Conservation (phyloP, 2,329 filamentous ascomycete genomes). For the Aspergillus fischeri region DNA sequence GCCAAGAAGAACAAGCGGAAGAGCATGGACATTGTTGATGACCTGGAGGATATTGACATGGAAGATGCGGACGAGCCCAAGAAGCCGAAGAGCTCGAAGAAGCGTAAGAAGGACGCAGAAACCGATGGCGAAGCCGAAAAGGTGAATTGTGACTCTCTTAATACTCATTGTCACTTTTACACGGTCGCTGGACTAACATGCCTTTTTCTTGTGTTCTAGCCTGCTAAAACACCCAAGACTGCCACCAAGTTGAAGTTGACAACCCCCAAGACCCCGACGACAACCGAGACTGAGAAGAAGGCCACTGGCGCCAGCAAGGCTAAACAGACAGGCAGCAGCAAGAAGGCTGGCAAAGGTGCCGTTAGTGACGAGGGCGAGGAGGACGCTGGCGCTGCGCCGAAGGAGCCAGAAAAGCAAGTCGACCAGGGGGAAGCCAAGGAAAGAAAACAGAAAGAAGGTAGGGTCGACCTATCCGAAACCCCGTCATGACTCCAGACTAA, state of each 20-base stretch:
- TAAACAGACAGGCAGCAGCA: constrained; percentile 52
- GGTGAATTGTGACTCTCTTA: constrained; percentile 41
- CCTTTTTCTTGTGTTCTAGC: constrained; percentile 38
- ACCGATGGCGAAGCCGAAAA: constrained; percentile 68
- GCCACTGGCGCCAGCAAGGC: constrained; percentile 51
- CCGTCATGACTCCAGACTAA: constrained; percentile 11
- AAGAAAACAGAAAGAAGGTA: constrained; percentile 57
- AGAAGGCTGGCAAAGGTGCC: constrained; percentile 56
- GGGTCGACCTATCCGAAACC: constrained; percentile 7
- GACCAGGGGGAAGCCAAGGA: constrained; percentile 53
- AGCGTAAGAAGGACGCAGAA: constrained; percentile 71
- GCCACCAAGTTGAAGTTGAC: constrained; percentile 49
- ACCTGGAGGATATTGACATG: constrained; percentile 54
- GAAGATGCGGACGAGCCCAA: constrained; percentile 45
- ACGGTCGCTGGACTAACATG: constrained; percentile 1
- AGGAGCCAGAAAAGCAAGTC: constrained; percentile 50
- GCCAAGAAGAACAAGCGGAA: constrained; percentile 48
- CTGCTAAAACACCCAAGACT: constrained; percentile 64
- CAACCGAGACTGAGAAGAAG: constrained; percentile 44
- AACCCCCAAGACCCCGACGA: constrained; percentile 56
- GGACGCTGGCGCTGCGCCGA: constrained; percentile 52
- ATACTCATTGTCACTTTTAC: neutral
- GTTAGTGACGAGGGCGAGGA: constrained; percentile 57
- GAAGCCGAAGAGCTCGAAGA: constrained; percentile 60
- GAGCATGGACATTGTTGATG: constrained; percentile 48